phyloP scores from a whole-genome alignment of 2,329 filamentous ascomycete species.

The Trichoderma oligosporum region DNA sequence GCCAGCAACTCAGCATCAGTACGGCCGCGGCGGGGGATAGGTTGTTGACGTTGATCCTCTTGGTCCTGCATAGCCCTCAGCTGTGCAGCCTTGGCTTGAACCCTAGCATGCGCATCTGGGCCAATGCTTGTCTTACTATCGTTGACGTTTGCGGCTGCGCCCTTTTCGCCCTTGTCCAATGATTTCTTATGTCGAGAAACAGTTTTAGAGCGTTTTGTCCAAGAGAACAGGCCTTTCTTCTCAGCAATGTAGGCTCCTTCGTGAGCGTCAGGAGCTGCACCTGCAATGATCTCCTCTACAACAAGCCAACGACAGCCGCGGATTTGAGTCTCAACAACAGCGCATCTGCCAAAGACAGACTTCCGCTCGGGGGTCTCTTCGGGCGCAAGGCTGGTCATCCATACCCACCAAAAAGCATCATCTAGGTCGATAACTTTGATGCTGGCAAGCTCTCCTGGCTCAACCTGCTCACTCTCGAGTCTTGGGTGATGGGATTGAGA shows the following conservation, averaged over 20 bases:
- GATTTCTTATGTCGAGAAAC: constrained; percentile 62
- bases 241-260: constrained; percentile 87
- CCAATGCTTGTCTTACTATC: constrained; percentile 79
- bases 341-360: constrained; percentile 88
- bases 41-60: constrained; percentile 44
- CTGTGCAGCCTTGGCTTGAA: constrained; percentile 84
- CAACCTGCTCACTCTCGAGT: constrained; percentile 66
- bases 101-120: constrained; percentile 86
- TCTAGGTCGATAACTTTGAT: constrained; percentile 83
- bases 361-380: constrained; percentile 86
- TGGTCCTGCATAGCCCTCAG: constrained; percentile 69
- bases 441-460: constrained; percentile 91
- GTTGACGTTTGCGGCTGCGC: constrained; percentile 40
- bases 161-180: constrained; percentile 44
- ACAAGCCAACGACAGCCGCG: constrained; percentile 82
- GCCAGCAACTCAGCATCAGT: constrained; percentile 55
- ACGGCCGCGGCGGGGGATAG: constrained; percentile 46
- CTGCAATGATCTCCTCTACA: constrained; percentile 94
- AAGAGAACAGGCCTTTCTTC: constrained; percentile 93
- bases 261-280: constrained; percentile 78
- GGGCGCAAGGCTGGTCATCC: constrained; percentile 92
- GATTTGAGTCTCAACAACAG: constrained; percentile 85
- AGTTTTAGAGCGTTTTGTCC: constrained; percentile 65
- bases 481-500: constrained; percentile 78
- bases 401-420: constrained; percentile 99